These are phyloP conservation scores for Ascobolus immersus DNA, from an alignment of 495 filamentous ascomycete genomes.

Conservation along the genomic window DNA sequence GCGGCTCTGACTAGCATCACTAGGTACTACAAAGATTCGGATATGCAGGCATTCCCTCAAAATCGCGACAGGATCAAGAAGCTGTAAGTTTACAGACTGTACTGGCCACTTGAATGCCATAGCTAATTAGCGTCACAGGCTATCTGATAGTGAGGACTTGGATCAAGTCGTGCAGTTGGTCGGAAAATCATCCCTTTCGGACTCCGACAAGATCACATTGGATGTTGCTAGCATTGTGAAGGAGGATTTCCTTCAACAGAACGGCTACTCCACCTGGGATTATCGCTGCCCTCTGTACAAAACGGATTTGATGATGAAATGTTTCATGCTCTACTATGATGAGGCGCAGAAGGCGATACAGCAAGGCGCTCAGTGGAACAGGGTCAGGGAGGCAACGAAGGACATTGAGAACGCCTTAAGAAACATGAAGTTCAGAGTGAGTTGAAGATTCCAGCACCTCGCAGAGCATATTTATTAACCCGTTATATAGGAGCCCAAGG, in stretches of 20 bases:
- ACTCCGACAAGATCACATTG: conserved; percentile 94
- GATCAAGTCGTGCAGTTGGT: conserved; percentile 98
- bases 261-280: conserved; percentile 96
- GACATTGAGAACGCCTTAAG: conserved; percentile 64
- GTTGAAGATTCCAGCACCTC: too few relatives aligned
- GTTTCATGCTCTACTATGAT: conserved; percentile 92
- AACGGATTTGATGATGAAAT: conserved; percentile 99
- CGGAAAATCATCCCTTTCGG: conserved; percentile 84
- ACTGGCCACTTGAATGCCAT: neutral
- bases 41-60: conserved; percentile 84
- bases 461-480: too few relatives aligned
- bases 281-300: conserved; percentile 99
- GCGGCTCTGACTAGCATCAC: conserved; percentile 55
- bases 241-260: conserved; percentile 98
- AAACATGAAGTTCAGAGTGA: conserved; percentile 89
- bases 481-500: too few relatives aligned
- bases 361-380: conserved; percentile 70
- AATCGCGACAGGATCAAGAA: conserved; percentile 80
- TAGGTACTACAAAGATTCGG: too few relatives aligned
- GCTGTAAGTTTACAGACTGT: conserved; percentile 20
- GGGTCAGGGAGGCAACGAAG: conserved; percentile 68
- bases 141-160: conserved; percentile 84
- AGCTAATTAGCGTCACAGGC: conserved; percentile 7
- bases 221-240: conserved; percentile 81
- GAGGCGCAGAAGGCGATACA: conserved; percentile 87